Conservation (phyloP, 176 grass and related monocot genomes). For the Oryza rufipogon region DNA sequence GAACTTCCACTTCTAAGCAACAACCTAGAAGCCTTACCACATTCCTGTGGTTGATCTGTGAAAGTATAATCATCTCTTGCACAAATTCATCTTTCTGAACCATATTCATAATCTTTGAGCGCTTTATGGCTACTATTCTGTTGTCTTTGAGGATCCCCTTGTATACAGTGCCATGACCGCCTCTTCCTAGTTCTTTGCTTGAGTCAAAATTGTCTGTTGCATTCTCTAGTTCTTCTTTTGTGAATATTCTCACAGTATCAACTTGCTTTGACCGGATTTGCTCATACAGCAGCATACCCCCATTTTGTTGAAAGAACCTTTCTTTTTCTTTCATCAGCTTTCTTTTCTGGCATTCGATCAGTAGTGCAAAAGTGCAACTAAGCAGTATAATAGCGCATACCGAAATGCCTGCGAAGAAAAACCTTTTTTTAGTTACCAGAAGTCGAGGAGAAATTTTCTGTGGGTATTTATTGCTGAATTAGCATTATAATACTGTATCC, state of each 20-base stretch:
- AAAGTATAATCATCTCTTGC: slow-evolving; percentile 48
- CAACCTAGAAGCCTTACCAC: slow-evolving; percentile 38
- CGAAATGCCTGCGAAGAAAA: slow-evolving; percentile 42
- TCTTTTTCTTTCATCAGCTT: slow-evolving; percentile 47
- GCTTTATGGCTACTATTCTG: slow-evolving; percentile 43
- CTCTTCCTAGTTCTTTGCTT: slow-evolving; percentile 38
- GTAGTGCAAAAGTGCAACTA: slow-evolving; percentile 41
- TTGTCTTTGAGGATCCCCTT: slow-evolving; percentile 38
- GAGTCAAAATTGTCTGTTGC: slow-evolving; percentile 41
- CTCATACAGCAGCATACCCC: slow-evolving; percentile 35
- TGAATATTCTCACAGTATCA: slow-evolving; percentile 38
- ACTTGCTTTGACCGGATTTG: slow-evolving; percentile 46
- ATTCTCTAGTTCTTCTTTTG: slow-evolving; percentile 4
- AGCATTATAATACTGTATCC: too few relatives aligned
- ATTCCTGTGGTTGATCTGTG: slow-evolving; percentile 38
- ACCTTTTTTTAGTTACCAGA: slow-evolving; percentile 12
- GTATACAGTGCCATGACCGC: slow-evolving; percentile 30
- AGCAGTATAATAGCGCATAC: slow-evolving; percentile 27
- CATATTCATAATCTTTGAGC: slow-evolving; percentile 42
- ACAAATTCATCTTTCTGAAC: slow-evolving; percentile 44
- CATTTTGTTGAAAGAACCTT: slow-evolving; percentile 48
- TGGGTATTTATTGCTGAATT: background rate
- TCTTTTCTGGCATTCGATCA: slow-evolving; percentile 49
- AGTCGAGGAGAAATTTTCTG: background rate
- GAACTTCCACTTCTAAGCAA: slow-evolving; percentile 42